Evolutionary conservation across 2,329 filamentous ascomycete genomes (phyloP), one percentile per base, ranked within the genome.

Genomic region (Ophiocordyceps camponoti-saundersi): DNA sequence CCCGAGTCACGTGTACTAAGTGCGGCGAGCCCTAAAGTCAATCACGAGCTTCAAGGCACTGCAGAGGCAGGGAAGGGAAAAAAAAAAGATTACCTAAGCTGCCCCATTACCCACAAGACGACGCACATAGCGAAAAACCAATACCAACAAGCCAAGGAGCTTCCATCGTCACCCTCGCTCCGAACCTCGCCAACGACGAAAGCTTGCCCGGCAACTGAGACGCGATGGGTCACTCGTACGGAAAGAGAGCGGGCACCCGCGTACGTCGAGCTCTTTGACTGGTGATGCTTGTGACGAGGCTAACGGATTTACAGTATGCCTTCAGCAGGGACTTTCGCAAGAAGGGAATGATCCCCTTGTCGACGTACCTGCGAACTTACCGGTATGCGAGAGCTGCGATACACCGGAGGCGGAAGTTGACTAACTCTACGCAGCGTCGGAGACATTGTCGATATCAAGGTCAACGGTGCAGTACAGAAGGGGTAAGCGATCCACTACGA

Each of bases 361-460:
- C 82, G 61, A 96, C 90, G 66, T 98, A 96, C 79, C 76, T 98
- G 64, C 82, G 81, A 70, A 79, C 85, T 67, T 96, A 93, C 84
- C 87, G 83, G 81, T 87, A 51, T 53, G 62, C 61, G 49, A 46
- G 15, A 26, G 45, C 26, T 34, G 49, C 45, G 47, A 48, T 55
- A 40, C 29, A 8, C 26, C 22, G 45, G 11, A 46, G 6, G 48
- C 44, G 46, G 15, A 51, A 45, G 20, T 21, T 41, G 44, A 60
- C 69, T 79, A 63, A 81, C 64, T 45, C 50, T 56, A 49, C 56
- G 52, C 61, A 87, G 82, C 69, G 92, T 98, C 65, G 92, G 92
- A 70, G 92, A 98, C 66, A 95, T 96, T 61, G 92, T 98, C 65
- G 92, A 98, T 69, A 87, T 98, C 69, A 93, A 94, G 74, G 85